Evolutionary conservation across 768 basidiomycete genomes (phyloP), one percentile per base, ranked within the genome.

Genomic region (Agrocybe pediades): DNA sequence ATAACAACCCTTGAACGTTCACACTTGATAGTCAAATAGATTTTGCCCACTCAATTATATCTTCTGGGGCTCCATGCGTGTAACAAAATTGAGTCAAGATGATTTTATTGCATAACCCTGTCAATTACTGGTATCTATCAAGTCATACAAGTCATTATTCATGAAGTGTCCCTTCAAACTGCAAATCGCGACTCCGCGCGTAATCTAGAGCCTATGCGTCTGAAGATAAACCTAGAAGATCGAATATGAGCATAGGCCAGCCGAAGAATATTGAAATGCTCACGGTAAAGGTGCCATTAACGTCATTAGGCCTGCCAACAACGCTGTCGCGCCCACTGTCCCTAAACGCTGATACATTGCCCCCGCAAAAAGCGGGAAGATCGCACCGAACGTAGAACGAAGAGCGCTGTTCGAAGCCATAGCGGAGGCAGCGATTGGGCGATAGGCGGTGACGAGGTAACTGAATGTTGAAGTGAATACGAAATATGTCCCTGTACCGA

Each of bases 401-500:
- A 86, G 68, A 15, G 84, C 80, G 48, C 83, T 83, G 52, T 86
- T 87, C 19, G 85, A 71, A 4, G 85, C 86, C 70, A 89, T 80
- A 6, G 86, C 87, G 40, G 83, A 85, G 1, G 86, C 85, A 9
- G 77, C 81, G 62, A 86, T 85, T 9, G 86, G 82, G 19, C 81
- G 74, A 65, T 88, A 89, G 1, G 82, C 77, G 41, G 85, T 85
- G 53, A 89, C 83, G 50, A 88, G 75, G 68, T 88, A 89, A 4
- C 82, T 86, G 69, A 88, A 89, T 3, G 82, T 83, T 7, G 81
- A 80, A 0, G 85, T 84, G 70, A 87, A 92, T 39, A 84, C 82
- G 57, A 82, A 89, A 61, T 86, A 88, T 1, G 79, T 71, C 2
- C 85, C 83, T 1, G 72, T 56, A 2, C 88, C 88, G 60, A 89